Evolutionary conservation across 2,329 filamentous ascomycete genomes (phyloP).

Genomic region (Shiraia bambusicola): DNA sequence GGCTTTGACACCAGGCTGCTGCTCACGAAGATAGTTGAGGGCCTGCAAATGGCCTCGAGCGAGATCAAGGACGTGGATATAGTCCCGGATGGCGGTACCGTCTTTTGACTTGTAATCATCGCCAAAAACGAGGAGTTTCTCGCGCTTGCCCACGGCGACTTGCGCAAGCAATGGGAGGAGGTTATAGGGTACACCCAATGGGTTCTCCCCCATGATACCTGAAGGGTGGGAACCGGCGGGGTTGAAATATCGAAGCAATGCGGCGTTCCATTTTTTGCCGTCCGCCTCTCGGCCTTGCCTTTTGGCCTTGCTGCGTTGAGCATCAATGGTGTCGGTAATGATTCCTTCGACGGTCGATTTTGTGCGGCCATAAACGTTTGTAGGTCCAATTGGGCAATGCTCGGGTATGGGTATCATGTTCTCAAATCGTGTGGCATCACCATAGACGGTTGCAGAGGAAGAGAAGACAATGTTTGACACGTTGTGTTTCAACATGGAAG

Average conservation of each 20-base stretch:
- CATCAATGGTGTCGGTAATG: constrained; percentile 87
- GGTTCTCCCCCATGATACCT: constrained; percentile 97
- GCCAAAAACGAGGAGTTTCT: constrained; percentile 92
- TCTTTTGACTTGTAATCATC: constrained; percentile 90
- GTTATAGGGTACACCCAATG: constrained; percentile 93
- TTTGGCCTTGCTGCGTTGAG: constrained; percentile 77
- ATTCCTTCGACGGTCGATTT: constrained; percentile 90
- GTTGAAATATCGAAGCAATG: constrained; percentile 96
- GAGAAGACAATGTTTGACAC: constrained; percentile 98
- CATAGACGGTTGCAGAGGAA: constrained; percentile 96
- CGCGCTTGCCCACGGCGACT: constrained; percentile 90
- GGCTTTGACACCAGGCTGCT: constrained; percentile 85
- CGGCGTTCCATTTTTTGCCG: constrained; percentile 82
- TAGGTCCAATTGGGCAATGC: constrained; percentile 91
- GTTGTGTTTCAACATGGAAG: constrained; percentile 84
- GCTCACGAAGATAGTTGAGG: constrained; percentile 81
- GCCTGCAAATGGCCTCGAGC: constrained; percentile 84
- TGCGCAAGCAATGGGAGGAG: constrained; percentile 90
- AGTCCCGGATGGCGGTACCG: constrained; percentile 93
- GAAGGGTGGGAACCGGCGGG: constrained; percentile 91
- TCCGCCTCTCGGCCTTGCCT: constrained; percentile 69
- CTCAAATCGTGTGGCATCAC: constrained; percentile 90
- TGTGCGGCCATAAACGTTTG: constrained; percentile 96
- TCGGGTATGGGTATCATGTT: constrained; percentile 99
- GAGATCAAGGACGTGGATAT: constrained; percentile 94